phyloP scores from a whole-genome alignment of 805 yeast genomes.

The Dipodascus albidus region DNA sequence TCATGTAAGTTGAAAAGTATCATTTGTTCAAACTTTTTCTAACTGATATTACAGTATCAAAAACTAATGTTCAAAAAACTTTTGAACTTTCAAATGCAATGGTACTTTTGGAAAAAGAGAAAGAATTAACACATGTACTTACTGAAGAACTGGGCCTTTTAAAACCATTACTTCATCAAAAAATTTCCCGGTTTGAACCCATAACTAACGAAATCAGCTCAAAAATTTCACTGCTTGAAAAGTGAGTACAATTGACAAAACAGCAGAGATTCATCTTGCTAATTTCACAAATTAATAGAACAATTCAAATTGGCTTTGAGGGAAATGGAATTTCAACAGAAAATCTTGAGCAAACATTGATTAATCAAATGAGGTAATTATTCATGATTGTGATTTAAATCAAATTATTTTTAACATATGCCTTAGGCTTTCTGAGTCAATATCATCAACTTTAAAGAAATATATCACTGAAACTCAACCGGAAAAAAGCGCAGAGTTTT shows the following conservation, averaged over 20 bases:
- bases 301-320: background rate
- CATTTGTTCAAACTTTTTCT: background rate
- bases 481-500: background rate
- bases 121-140: background rate
- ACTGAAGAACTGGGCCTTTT: background rate
- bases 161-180: background rate
- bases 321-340: background rate
- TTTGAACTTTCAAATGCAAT: background rate
- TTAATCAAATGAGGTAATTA: background rate
- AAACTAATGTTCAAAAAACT: background rate
- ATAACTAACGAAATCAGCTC: background rate
- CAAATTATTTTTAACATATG: too few relatives aligned
- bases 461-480: background rate
- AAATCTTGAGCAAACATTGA: background rate
- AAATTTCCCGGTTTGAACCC: background rate
- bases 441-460: background rate
- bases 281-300: background rate
- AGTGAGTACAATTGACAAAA: background rate
- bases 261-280: background rate
- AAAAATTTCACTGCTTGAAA: background rate
- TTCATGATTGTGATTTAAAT: too few relatives aligned
- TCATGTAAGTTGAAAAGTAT: background rate
- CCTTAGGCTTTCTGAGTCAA: background rate
- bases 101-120: background rate
- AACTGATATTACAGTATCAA: background rate